These are phyloP conservation scores for Venturia aucupariae DNA, from an alignment of 2,329 filamentous ascomycete species.

Conservation along the genomic window DNA sequence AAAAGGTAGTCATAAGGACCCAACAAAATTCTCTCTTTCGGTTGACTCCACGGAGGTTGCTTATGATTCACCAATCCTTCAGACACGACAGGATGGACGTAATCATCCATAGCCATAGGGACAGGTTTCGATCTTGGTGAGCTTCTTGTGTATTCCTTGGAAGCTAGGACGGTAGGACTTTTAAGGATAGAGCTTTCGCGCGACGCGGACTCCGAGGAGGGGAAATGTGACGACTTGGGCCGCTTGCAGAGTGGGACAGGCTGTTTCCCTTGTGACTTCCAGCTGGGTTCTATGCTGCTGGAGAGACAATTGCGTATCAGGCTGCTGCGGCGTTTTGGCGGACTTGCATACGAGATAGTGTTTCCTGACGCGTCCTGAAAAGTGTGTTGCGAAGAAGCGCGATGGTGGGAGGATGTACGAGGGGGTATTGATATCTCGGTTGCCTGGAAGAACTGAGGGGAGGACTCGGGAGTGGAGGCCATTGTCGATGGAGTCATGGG, in stretches of 20 bases:
- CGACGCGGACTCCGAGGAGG: not conserved
- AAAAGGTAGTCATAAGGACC: conserved; percentile 76
- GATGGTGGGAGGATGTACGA: not conserved
- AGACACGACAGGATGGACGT: not conserved
- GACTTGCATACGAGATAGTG: not conserved
- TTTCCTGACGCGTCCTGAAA: conserved; percentile 2
- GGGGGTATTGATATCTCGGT: not conserved
- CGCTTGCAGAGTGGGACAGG: not conserved
- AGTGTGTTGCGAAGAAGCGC: not conserved
- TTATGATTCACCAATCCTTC: not conserved
- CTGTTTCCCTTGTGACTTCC: conserved; percentile 1
- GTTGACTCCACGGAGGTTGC: conserved; percentile 47
- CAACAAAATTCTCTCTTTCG: conserved; percentile 69
- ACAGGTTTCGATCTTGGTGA: not conserved
- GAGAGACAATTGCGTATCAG: not conserved
- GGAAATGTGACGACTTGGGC: conserved; percentile 6
- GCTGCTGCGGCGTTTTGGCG: not conserved
- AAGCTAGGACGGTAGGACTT: not conserved
- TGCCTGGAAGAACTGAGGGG: not conserved
- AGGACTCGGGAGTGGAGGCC: not conserved
- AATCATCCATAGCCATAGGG: not conserved
- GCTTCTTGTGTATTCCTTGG: not conserved
- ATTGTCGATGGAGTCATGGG: not conserved
- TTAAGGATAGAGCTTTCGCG: not conserved
- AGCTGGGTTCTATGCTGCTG: not conserved